phyloP scores from a whole-genome alignment of 2,329 filamentous ascomycete species.

The Periconia sp. region DNA sequence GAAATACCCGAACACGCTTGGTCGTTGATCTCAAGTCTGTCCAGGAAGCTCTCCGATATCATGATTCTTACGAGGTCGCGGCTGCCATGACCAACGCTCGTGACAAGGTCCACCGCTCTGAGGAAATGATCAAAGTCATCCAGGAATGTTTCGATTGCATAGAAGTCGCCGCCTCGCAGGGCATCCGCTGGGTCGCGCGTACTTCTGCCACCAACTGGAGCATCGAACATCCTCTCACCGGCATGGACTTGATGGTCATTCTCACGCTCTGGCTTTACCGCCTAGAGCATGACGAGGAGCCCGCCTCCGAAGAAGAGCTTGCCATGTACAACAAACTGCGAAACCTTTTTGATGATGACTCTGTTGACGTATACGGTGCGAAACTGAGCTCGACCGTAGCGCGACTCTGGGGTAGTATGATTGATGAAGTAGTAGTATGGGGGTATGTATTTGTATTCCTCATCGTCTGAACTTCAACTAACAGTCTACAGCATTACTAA shows the following conservation, averaged over 20 bases:
- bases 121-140: constrained; percentile 98
- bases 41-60: constrained; percentile 93
- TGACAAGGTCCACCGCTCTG: constrained; percentile 89
- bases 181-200: constrained; percentile 96
- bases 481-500: constrained; percentile 73
- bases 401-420: constrained; percentile 94
- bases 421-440: constrained; percentile 98
- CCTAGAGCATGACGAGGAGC: constrained; percentile 97
- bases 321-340: constrained; percentile 92
- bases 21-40: constrained; percentile 95
- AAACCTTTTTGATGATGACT: constrained; percentile 86
- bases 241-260: constrained; percentile 96
- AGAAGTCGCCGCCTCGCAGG: constrained; percentile 90
- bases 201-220: constrained; percentile 99
- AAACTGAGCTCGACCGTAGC: constrained; percentile 95
- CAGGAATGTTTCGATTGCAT: constrained; percentile 98
- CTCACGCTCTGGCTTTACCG: constrained; percentile 98
- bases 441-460: constrained; percentile 69
- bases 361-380: constrained; percentile 75
- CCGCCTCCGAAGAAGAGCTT: constrained; percentile 78
- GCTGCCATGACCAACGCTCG: constrained; percentile 94
- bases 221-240: constrained; percentile 94
- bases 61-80: constrained; percentile 95
- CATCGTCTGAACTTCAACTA: constrained; percentile 41
- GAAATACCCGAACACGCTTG: constrained; percentile 87